A percentile compares a stretch with the other conserved stretches of the same genome.
Evolutionary conservation across 2,329 filamentous ascomycete species (phyloP).

Genomic region (Fusarium sp.): DNA sequence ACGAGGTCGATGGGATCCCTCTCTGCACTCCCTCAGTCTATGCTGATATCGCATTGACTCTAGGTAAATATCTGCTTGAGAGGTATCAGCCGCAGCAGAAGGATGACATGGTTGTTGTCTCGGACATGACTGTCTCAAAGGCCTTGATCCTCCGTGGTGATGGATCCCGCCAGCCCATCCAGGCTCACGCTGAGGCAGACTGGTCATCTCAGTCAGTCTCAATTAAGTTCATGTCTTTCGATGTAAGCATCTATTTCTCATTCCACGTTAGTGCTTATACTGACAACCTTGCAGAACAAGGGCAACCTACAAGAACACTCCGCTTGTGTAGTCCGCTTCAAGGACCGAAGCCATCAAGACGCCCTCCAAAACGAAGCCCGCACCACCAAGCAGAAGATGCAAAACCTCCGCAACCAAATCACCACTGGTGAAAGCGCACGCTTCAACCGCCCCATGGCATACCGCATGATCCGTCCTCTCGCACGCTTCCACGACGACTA

Average conservation of each 20-base stretch:
- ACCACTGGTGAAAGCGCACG: slow-evolving; percentile 19
- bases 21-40: slow-evolving; percentile 35
- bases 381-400: slow-evolving; percentile 22
- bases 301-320: slow-evolving; percentile 25
- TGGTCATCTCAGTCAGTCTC: slow-evolving; percentile 9
- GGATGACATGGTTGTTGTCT: slow-evolving; percentile 27
- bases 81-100: slow-evolving; percentile 22
- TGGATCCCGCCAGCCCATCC: slow-evolving; percentile 9
- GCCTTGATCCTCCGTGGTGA: slow-evolving; percentile 26
- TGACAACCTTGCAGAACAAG: not conserved
- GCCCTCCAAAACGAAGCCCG: not conserved
- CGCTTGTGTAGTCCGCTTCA: slow-evolving; percentile 22
- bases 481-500: slow-evolving; percentile 38
- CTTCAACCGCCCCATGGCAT: slow-evolving; percentile 39
- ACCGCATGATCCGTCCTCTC: slow-evolving; percentile 34
- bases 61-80: slow-evolving; percentile 26
- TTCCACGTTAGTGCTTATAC: rapidly evolving
- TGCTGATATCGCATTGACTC: slow-evolving; percentile 31
- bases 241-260: not conserved
- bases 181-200: slow-evolving; percentile 33
- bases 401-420: slow-evolving; percentile 25
- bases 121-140: slow-evolving; percentile 36
- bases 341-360: slow-evolving; percentile 16
- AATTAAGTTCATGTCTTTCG: slow-evolving; percentile 34
- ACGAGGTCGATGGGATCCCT: slow-evolving; percentile 35